Evolutionary conservation across 208 protist species (phyloP).

Genomic region (Porcisia deanei): DNA sequence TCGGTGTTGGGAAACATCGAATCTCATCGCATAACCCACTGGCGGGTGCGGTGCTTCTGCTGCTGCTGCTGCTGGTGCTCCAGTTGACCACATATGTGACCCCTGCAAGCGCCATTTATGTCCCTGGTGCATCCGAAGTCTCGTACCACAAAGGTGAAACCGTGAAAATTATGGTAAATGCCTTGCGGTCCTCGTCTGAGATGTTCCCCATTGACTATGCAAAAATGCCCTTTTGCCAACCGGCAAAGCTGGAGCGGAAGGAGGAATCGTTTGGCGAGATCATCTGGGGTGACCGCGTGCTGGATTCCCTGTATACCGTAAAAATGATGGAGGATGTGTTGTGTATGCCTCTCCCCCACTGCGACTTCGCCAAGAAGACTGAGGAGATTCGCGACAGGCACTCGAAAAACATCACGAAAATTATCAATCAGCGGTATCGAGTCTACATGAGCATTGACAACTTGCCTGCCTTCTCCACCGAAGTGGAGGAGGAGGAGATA

Average conservation of each 20-base stretch:
- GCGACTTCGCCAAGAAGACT: slow-evolving; percentile 40
- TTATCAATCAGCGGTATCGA: slow-evolving; percentile 80
- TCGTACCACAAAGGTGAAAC: slow-evolving; percentile 50
- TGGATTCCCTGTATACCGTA: slow-evolving; percentile 72
- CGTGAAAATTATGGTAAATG: slow-evolving; percentile 67
- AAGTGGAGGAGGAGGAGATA: slow-evolving; percentile 3
- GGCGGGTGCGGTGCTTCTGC: neutral
- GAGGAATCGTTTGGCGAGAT: slow-evolving; percentile 68
- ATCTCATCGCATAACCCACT: no score
- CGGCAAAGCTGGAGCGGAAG: slow-evolving; percentile 32
- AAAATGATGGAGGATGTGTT: slow-evolving; percentile 49
- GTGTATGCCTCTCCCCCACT: slow-evolving; percentile 47
- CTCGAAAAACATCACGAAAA: slow-evolving; percentile 35
- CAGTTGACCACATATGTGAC: slow-evolving; percentile 2
- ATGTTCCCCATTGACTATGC: slow-evolving; percentile 78
- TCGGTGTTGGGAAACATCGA: neutral
- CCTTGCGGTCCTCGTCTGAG: slow-evolving; percentile 63
- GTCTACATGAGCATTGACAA: slow-evolving; percentile 88
- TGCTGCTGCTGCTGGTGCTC: slow-evolving; percentile 2
- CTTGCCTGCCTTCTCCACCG: slow-evolving; percentile 61
- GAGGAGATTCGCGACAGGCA: slow-evolving; percentile 22
- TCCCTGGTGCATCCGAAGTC: slow-evolving; percentile 53
- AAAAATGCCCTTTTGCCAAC: slow-evolving; percentile 66
- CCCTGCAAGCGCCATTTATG: slow-evolving; percentile 45
- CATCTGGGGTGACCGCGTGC: slow-evolving; percentile 78